Conservation (phyloP, 176 grass and related monocot species). For the Lolium perenne region DNA sequence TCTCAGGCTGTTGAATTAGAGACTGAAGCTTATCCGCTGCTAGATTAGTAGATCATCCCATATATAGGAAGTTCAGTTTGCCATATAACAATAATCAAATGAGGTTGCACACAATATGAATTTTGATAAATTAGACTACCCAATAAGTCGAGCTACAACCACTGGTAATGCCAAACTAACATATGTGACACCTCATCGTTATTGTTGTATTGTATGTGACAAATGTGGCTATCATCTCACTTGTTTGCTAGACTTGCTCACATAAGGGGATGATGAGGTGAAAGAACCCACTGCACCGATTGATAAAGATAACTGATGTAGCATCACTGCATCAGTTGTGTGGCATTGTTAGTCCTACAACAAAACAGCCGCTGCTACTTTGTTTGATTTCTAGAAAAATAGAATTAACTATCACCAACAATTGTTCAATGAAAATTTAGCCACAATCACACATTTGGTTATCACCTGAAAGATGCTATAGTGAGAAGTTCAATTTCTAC, state of each 20-base stretch:
- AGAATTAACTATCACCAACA: conserved; percentile 10
- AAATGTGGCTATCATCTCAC: background rate
- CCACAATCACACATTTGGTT: background rate
- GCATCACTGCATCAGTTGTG: background rate
- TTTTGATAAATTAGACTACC: background rate
- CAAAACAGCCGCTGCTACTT: background rate
- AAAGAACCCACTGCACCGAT: background rate
- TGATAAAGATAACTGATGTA: background rate
- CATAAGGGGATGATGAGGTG: background rate
- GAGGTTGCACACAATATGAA: background rate
- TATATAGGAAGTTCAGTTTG: background rate
- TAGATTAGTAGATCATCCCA: conserved; percentile 53
- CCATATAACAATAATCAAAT: background rate
- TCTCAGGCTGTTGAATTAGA: conserved; percentile 84
- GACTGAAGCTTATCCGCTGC: conserved; percentile 84
- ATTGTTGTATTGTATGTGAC: background rate
- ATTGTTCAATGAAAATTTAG: conserved; percentile 3
- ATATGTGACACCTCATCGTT: background rate
- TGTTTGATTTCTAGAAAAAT: background rate
- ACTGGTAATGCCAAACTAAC: background rate
- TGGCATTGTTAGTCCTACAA: background rate
- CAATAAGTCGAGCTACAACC: background rate
- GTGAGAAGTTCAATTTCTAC: background rate
- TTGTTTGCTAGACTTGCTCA: background rate
- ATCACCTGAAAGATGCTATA: background rate